A percentile compares a stretch with the other conserved stretches of the same genome.
Evolutionary conservation across 805 yeast species (phyloP).

Genomic region (Ogataea chonburiensis): DNA sequence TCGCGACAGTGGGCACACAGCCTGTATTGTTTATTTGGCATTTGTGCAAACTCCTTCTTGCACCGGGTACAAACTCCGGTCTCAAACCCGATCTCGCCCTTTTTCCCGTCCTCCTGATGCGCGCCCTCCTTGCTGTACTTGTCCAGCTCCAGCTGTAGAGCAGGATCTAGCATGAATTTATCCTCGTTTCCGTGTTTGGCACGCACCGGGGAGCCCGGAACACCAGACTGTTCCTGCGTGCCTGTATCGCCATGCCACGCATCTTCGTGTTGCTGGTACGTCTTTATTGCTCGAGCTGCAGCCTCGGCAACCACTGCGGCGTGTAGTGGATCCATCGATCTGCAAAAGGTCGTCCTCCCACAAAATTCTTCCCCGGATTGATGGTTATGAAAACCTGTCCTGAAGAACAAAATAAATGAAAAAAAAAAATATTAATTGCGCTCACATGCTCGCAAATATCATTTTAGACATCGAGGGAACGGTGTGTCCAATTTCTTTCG

Average conservation of each 20-base stretch:
- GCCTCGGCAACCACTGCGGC: constrained; percentile 20
- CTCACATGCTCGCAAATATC: constrained; percentile 27
- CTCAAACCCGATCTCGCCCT: constrained; percentile 1
- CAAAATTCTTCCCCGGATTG: constrained; percentile 13
- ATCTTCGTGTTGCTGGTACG: constrained; percentile 14
- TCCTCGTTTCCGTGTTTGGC: constrained; percentile 14
- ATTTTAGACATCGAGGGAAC: constrained; percentile 90
- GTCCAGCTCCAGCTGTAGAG: constrained; percentile 25
- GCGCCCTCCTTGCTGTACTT: constrained; percentile 11
- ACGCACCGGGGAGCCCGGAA: constrained; percentile 1
- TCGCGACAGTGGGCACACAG: constrained; percentile 65
- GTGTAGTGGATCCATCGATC: constrained; percentile 22
- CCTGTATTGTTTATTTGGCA: constrained; percentile 46
- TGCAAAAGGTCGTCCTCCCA: constrained; percentile 8
- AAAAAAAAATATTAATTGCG: constrained; percentile 8
- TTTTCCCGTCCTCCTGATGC: constrained; percentile 1
- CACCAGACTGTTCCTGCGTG: constrained; percentile 5
- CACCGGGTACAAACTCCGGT: constrained; percentile 51
- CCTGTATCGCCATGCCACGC: constrained; percentile 11
- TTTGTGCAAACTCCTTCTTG: constrained; percentile 55
- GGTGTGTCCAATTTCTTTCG: constrained; percentile 87
- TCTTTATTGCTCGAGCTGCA: constrained; percentile 23
- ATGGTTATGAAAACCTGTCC: constrained; percentile 20
- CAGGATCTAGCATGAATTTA: constrained; percentile 27
- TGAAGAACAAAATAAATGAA: constrained; percentile 5